Evolutionary conservation across 257 asterid genomes (phyloP).

Genomic region (Przewalskia tangutica): DNA sequence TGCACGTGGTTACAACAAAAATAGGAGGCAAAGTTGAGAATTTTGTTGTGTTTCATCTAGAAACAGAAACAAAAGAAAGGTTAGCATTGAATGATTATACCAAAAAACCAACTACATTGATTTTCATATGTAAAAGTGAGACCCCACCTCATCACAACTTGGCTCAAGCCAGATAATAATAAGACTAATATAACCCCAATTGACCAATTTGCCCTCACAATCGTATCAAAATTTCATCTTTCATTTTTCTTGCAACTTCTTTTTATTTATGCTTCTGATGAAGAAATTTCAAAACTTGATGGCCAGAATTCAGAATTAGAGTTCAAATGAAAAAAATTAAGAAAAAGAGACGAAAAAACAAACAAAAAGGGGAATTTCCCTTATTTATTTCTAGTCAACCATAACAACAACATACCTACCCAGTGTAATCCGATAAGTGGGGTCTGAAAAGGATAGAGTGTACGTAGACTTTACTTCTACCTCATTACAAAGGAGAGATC

Average conservation of each 20-base stretch:
- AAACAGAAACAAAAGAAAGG: not conserved
- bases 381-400: not conserved
- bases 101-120: conserved; percentile 12
- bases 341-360: not conserved
- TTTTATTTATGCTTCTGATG: not conserved
- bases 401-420: too few species aligned
- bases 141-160: conserved; percentile 16
- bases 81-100: conserved; percentile 9
- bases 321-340: not conserved
- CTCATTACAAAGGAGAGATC: too few species aligned
- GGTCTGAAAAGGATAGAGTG: too few species aligned
- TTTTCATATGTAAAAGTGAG: not conserved
- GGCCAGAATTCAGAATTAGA: not conserved
- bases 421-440: too few species aligned
- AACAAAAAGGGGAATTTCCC: not conserved
- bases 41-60: not conserved
- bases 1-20: too few species aligned
- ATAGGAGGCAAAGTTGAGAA: not conserved
- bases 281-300: not conserved
- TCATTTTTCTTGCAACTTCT: not conserved
- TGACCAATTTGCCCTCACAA: not conserved
- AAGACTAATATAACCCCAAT: not conserved
- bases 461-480: too few species aligned
- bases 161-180: not conserved
- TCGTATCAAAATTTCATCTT: not conserved